phyloP scores from a whole-genome alignment of 2,329 filamentous ascomycete genomes.

The Davidsoniella australis region DNA sequence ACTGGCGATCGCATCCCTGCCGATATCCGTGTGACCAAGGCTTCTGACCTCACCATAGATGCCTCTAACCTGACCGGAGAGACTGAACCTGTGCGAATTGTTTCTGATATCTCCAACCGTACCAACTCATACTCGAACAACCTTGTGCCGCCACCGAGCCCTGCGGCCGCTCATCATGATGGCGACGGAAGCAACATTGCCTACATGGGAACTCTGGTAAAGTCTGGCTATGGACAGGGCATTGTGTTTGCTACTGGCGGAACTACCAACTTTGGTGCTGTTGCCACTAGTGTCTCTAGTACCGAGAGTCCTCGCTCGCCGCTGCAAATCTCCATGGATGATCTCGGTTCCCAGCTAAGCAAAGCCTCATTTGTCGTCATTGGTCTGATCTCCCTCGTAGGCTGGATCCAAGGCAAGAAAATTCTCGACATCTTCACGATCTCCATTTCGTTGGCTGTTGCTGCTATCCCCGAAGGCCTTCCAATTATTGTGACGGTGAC shows the following conservation, averaged over 20 bases:
- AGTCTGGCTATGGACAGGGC: slow-evolving; percentile 86
- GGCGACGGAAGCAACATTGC: slow-evolving; percentile 80
- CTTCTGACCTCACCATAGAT: slow-evolving; percentile 81
- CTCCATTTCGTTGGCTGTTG: slow-evolving; percentile 88
- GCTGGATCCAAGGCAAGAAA: slow-evolving; percentile 75
- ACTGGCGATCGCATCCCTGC: slow-evolving; percentile 94
- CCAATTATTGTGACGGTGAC: slow-evolving; percentile 98
- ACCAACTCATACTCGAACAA: not conserved
- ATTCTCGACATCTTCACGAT: slow-evolving; percentile 94
- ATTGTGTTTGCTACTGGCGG: slow-evolving; percentile 94
- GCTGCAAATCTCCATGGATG: slow-evolving; percentile 89
- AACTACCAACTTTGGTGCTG: slow-evolving; percentile 88
- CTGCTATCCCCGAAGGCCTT: slow-evolving; percentile 86
- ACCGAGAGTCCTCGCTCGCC: slow-evolving; percentile 93
- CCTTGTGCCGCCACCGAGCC: slow-evolving; percentile 14
- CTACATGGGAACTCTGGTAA: slow-evolving; percentile 94
- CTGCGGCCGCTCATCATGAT: slow-evolving; percentile 17
- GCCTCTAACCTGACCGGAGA: slow-evolving; percentile 94
- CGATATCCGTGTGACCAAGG: slow-evolving; percentile 83
- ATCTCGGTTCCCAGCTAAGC: slow-evolving; percentile 87
- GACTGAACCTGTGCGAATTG: slow-evolving; percentile 79
- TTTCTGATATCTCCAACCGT: slow-evolving; percentile 35
- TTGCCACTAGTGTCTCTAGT: slow-evolving; percentile 81
- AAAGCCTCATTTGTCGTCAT: slow-evolving; percentile 95
- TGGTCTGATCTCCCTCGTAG: slow-evolving; percentile 77